These are phyloP conservation scores for Reutealis trisperma DNA, from an alignment of 345 rosid genomes.

Conservation along the genomic window DNA sequence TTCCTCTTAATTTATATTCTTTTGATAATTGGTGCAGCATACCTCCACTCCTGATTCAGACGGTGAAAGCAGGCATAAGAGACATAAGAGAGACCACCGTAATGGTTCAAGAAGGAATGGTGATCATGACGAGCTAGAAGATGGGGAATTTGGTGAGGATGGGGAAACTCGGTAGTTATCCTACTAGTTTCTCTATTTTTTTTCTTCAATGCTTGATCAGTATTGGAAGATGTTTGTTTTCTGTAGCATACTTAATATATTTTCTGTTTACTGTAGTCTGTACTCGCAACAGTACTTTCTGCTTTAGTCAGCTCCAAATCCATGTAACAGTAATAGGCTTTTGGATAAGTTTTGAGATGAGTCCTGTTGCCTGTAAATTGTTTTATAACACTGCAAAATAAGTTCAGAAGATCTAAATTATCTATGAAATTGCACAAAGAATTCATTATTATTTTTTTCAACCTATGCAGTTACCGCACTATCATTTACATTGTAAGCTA, in stretches of 20 bases:
- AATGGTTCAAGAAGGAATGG: conserved; percentile 53
- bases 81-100: conserved; percentile 61
- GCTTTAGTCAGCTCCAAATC: neutral
- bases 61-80: conserved; percentile 60
- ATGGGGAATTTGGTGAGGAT: conserved; percentile 76
- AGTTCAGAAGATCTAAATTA: neutral
- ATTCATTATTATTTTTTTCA: neutral
- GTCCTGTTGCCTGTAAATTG: neutral
- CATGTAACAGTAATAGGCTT: conserved; percentile 4
- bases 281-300: neutral
- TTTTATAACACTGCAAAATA: conserved; percentile 2
- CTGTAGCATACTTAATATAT: conserved; percentile 1
- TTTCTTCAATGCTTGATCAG: conserved; percentile 11
- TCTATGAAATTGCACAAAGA: neutral
- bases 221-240: conserved; percentile 1
- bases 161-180: conserved; percentile 27
- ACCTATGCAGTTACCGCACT: neutral
- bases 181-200: conserved; percentile 5
- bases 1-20: neutral
- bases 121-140: conserved; percentile 75
- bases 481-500: neutral
- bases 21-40: conserved; percentile 43
- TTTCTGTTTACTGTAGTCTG: neutral
- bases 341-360: conserved; percentile 6
- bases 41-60: conserved; percentile 66